Conservation (phyloP, 139 green algal species). For the Yamagishiella unicocca region DNA sequence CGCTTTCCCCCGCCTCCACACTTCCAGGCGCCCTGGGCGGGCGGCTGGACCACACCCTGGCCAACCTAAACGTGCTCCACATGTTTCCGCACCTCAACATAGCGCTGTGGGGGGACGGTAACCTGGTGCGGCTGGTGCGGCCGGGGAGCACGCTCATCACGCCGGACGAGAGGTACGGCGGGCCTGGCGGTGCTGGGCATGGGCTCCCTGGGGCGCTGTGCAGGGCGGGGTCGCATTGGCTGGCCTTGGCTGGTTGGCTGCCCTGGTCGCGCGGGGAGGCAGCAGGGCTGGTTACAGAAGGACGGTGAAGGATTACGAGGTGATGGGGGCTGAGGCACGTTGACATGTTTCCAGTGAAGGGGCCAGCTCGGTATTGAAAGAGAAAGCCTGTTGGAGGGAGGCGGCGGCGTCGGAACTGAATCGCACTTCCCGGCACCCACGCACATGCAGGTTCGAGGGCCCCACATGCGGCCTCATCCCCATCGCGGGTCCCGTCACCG, state of each 20-base stretch:
- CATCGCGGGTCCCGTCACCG: slow-evolving; percentile 65
- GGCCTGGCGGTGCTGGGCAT: too few relatives aligned
- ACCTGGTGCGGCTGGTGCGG: slow-evolving; percentile 83
- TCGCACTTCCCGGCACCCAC: slow-evolving; percentile 8
- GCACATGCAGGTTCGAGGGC: slow-evolving; percentile 73
- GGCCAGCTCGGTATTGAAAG: too few relatives aligned
- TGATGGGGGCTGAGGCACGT: too few relatives aligned
- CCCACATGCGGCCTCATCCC: slow-evolving; percentile 91
- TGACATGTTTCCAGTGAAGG: too few relatives aligned
- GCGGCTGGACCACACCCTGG: slow-evolving; percentile 93
- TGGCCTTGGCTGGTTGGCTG: too few relatives aligned
- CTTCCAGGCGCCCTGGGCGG: slow-evolving; percentile 93
- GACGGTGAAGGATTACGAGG: too few relatives aligned
- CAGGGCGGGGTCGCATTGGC: too few relatives aligned
- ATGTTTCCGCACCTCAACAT: slow-evolving; percentile 77
- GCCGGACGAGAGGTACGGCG: slow-evolving; percentile 48
- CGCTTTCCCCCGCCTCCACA: neutral
- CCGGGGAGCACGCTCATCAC: slow-evolving; percentile 70
- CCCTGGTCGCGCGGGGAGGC: too few relatives aligned
- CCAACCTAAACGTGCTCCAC: slow-evolving; percentile 89
- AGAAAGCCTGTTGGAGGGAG: too few relatives aligned
- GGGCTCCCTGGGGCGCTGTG: too few relatives aligned
- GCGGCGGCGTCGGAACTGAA: neutral
- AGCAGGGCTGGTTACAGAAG: too few relatives aligned
- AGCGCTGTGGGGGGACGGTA: slow-evolving; percentile 87